These are phyloP conservation scores for Miamiensis avidus DNA, from an alignment of 169 alveolate genomes.

Conservation along the genomic window DNA sequence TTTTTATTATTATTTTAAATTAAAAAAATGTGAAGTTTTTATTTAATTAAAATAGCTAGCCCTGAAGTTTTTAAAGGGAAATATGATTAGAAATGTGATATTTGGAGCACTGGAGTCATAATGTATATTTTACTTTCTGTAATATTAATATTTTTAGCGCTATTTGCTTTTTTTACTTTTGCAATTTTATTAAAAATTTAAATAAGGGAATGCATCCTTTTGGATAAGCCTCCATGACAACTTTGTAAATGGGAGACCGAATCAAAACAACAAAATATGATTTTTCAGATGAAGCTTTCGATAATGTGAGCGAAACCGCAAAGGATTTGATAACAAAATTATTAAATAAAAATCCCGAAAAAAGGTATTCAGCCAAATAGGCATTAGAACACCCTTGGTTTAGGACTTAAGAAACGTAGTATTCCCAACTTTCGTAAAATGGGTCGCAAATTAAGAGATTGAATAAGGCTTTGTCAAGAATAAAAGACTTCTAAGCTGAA, in stretches of 20 bases:
- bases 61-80: slow-evolving; percentile 86
- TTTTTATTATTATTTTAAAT: background rate
- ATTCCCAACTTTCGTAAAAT: slow-evolving; percentile 2
- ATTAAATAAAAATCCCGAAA: slow-evolving; percentile 82
- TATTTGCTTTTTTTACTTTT: background rate
- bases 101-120: slow-evolving; percentile 91
- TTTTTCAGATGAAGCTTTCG: slow-evolving; percentile 88
- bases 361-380: slow-evolving; percentile 84
- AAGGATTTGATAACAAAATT: slow-evolving; percentile 85
- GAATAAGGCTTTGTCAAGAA: background rate
- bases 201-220: background rate
- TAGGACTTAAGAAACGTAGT: slow-evolving; percentile 15
- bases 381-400: slow-evolving; percentile 90
- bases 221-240: background rate
- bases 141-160: slow-evolving; percentile 1
- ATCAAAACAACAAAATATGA: slow-evolving; percentile 9
- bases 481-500: slow-evolving; percentile 56
- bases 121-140: slow-evolving; percentile 88
- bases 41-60: slow-evolving; percentile 60
- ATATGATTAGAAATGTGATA: slow-evolving; percentile 85
- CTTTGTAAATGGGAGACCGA: background rate
- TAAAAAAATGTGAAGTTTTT: slow-evolving; percentile 38
- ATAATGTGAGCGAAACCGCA: slow-evolving; percentile 84
- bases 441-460: slow-evolving; percentile 9
- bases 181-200: background rate